phyloP scores from a whole-genome alignment of 129 eudicot genomes.

The Lactuca saligna region DNA sequence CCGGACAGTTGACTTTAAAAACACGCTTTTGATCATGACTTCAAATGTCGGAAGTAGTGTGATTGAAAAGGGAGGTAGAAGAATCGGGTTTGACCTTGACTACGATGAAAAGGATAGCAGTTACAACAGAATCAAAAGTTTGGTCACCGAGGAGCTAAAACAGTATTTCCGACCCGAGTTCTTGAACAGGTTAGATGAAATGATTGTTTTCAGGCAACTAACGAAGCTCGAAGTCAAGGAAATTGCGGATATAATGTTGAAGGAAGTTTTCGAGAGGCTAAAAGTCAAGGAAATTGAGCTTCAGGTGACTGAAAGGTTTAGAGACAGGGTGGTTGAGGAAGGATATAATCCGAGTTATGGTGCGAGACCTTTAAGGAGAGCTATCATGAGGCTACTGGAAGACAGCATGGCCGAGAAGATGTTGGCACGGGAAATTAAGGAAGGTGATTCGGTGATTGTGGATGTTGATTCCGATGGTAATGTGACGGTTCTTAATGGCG shows the following conservation, averaged over 20 bases:
- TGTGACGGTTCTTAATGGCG: constrained; percentile 71
- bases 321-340: constrained; percentile 73
- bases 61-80: constrained; percentile 73
- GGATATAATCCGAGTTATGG: constrained; percentile 91
- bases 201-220: constrained; percentile 84
- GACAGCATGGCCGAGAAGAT: constrained; percentile 95
- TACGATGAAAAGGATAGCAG: constrained; percentile 70
- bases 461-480: constrained; percentile 81
- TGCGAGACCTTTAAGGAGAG: constrained; percentile 79
- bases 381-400: constrained; percentile 84
- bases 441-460: constrained; percentile 81
- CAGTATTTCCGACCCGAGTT: constrained; percentile 88
- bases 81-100: constrained; percentile 71
- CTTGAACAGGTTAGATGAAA: constrained; percentile 83
- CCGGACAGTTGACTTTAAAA: constrained; percentile 82
- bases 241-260: constrained; percentile 83
- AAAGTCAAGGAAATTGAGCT: constrained; percentile 63
- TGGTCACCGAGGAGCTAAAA: constrained; percentile 76
- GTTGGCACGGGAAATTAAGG: constrained; percentile 79
- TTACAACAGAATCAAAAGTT: constrained; percentile 68
- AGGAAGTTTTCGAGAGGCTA: constrained; percentile 79
- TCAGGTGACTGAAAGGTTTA: constrained; percentile 78
- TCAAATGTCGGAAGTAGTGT: constrained; percentile 89
- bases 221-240: constrained; percentile 82
- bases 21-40: constrained; percentile 88